Base-by-base conservation (phyloP, 176 grass and related monocot genomes). In the Tuctoria greenei region DNA sequence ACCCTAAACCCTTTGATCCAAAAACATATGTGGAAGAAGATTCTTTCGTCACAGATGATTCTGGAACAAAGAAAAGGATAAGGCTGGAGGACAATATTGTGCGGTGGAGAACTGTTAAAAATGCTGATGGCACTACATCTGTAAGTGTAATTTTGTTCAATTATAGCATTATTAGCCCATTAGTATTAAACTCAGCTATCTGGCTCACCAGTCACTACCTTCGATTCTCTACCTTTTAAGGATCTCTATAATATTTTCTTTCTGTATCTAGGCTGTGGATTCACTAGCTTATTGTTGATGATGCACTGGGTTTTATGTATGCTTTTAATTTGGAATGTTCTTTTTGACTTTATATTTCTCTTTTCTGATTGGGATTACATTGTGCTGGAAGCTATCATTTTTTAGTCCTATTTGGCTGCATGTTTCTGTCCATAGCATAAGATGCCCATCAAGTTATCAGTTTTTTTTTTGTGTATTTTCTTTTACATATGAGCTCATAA, bases 11-110 rank as follows among this genome's bases (percentile, higher is more conserved):
- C 36, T 98, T 98, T 75, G 86, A 98, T 80, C 89, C 86, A 10
- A 98, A 98, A 79, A 94, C 95, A 40, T 93, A 89, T 45, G 95
- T 90, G 24, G 95, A 97, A 78, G 95, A 93, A 73, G 91, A 97
- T 86, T 91, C 73, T 73, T 92, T 90, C 38, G 75, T 97, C 50
- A 92, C 88, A 56, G 95, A 98, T 89, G 91, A 94, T 90, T 90
- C 84, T 59, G 95, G 95, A 56, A 84, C 57, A 25, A 88, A 94
- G 76, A 98, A 98, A 90, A 88, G 80, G 51, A 94, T 98, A 89
- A 79, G 91, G 52, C 68, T 98, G 15, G 89, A 90, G 82, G 91
- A 98, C 74, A 98, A 98, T 82, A 98, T 98, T 73, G 82, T 98
- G 52, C 91, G 91, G 47, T 98, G 95, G 91, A 93, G 91, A 98